These are phyloP conservation scores for Herpetomonas muscarum DNA, from an alignment of 208 protist species.

Conservation along the genomic window DNA sequence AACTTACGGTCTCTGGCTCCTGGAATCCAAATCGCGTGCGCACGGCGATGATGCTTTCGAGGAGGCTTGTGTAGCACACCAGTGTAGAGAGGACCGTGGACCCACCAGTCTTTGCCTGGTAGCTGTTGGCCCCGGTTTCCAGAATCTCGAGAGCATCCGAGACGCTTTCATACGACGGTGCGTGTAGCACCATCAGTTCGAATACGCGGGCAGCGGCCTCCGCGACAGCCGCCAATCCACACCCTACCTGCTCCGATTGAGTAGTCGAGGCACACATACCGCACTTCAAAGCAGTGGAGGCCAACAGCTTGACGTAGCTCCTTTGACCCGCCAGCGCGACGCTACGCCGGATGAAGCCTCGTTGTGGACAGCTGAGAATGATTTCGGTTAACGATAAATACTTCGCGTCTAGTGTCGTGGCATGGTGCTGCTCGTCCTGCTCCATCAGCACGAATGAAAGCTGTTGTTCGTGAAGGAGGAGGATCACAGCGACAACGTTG, in stretches of 20 bases:
- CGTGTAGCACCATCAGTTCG: background rate
- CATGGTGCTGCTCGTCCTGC: background rate
- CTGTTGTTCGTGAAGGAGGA: slow-evolving; percentile 22
- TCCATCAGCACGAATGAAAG: slow-evolving; percentile 3
- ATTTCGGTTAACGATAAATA: slow-evolving; percentile 1
- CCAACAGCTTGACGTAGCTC: background rate
- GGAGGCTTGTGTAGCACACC: background rate
- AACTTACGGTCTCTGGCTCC: background rate
- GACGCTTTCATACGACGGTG: background rate
- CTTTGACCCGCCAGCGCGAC: background rate
- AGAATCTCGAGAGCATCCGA: background rate
- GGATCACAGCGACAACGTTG: slow-evolving; percentile 21
- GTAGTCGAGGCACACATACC: background rate
- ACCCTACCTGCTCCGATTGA: background rate
- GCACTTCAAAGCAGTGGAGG: background rate
- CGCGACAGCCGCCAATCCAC: background rate
- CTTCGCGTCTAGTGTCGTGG: slow-evolving; percentile 2
- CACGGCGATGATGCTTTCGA: background rate
- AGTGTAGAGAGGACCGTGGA: background rate
- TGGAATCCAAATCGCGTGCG: background rate
- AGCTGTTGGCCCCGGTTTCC: background rate
- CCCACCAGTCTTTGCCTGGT: background rate
- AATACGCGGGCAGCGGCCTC: background rate
- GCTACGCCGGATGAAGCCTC: slow-evolving; percentile 2
- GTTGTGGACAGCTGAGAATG: slow-evolving; percentile 5